These are phyloP conservation scores for Metschnikowia cubensis DNA, from an alignment of 805 yeast genomes.

Conservation along the genomic window DNA sequence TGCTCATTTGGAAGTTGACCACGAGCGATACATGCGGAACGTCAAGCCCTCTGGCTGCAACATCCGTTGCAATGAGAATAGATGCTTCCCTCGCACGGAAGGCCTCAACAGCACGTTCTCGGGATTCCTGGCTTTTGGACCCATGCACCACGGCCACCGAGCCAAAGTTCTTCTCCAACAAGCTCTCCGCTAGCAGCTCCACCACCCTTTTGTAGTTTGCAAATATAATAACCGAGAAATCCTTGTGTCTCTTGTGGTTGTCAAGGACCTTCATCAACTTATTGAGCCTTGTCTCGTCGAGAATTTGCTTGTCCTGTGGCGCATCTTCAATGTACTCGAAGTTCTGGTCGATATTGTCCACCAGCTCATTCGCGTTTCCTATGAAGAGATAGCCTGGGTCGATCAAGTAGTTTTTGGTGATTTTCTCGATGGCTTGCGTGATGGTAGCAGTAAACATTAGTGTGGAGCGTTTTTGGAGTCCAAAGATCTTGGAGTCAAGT, in stretches of 20 bases:
- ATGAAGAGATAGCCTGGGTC: slow-evolving; percentile 63
- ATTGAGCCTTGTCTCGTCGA: slow-evolving; percentile 36
- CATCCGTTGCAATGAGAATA: slow-evolving; percentile 84
- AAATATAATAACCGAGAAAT: slow-evolving; percentile 61
- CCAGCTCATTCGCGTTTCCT: slow-evolving; percentile 64
- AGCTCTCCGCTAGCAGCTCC: slow-evolving; percentile 55
- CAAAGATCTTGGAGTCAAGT: slow-evolving; percentile 37
- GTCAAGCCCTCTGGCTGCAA: slow-evolving; percentile 95
- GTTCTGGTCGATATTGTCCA: slow-evolving; percentile 64
- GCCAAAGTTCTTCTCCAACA: slow-evolving; percentile 38
- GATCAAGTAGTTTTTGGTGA: slow-evolving; percentile 59
- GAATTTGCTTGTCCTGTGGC: slow-evolving; percentile 32
- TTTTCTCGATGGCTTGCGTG: slow-evolving; percentile 65
- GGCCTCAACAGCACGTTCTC: slow-evolving; percentile 70
- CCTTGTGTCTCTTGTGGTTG: slow-evolving; percentile 39
- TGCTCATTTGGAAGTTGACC: slow-evolving; percentile 80
- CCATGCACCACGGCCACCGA: slow-evolving; percentile 74
- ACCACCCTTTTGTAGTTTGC: slow-evolving; percentile 74
- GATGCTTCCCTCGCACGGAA: slow-evolving; percentile 54
- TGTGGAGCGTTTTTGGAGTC: slow-evolving; percentile 47
- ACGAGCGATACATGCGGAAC: slow-evolving; percentile 84
- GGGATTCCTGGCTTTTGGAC: slow-evolving; percentile 74
- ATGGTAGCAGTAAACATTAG: slow-evolving; percentile 96
- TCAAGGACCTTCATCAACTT: slow-evolving; percentile 38
- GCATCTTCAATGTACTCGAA: slow-evolving; percentile 39